Evolutionary conservation across 2,329 filamentous ascomycete genomes (phyloP), one percentile per base, ranked within the genome.

Genomic region (Penicillium nordicum): DNA sequence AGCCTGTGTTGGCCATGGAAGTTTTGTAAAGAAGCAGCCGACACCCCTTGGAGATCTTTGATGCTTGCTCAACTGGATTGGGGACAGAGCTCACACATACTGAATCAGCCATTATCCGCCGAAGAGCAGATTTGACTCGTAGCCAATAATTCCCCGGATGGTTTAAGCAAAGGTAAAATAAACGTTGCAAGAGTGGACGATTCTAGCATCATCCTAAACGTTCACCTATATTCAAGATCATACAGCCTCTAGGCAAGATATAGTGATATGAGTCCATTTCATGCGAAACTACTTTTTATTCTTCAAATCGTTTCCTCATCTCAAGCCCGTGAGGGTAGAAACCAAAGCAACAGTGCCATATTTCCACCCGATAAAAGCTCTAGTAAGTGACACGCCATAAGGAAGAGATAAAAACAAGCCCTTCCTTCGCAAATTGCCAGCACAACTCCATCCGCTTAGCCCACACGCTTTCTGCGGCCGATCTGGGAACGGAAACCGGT

Each of bases 401-500:
- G 61, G 57, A 61, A 62, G 55, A 62, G 53, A 60, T 57, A 61
- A 57, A 55, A 60, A 59, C 52, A 55, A 61, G 48, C 57, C 54
- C 57, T 61, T 54, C 49, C 57, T 55, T 55, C 59, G 56, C 42
- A 57, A 58, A 53, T 53, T 59, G 44, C 50, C 43, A 50, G 46
- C 46, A 51, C 32, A 54, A 46, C 47, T 37, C 50, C 49, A 55
- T 60, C 50, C 55, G 55, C 68, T 83, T 92, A 95, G 77, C 83
- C 89, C 77, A 90, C 85, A 85, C 95, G 95, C 84, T 87, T 94
- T 84, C 94, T 89, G 89, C 97, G 97, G 76, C 94, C 94, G 77
- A 99, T 90, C 80, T 97, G 94, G 77, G 94, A 94, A 72, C 92
- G 95, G 92, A 99, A 99, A 92, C 94, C 94, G 60, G 92, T 96